Evolutionary conservation across 495 filamentous ascomycete species (phyloP).

Genomic region (Daldinia loculata): DNA sequence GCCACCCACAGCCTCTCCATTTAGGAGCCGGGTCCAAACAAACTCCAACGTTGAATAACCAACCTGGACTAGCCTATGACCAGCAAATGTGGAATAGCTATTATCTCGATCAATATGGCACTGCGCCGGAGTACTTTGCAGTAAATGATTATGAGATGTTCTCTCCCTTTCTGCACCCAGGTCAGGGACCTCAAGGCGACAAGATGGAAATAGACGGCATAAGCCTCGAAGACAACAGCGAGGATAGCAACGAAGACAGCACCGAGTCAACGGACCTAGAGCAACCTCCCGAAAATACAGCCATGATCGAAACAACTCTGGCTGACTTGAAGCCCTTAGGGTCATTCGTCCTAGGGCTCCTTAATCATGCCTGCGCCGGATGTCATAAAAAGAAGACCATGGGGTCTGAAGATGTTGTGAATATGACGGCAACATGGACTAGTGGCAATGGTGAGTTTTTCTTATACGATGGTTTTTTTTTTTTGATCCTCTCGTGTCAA

Average conservation of each 20-base stretch:
- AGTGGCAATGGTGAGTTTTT: constrained; percentile 8
- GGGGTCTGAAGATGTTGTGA: constrained; percentile 7
- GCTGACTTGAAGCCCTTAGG: constrained; percentile 19
- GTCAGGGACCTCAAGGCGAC: neutral
- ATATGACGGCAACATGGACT: constrained; percentile 23
- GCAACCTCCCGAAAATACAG: neutral
- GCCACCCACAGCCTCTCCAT: neutral
- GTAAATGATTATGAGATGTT: neutral
- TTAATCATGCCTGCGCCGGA: constrained; percentile 11
- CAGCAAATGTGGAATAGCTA: neutral
- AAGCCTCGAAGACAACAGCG: neutral
- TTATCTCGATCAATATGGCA: neutral
- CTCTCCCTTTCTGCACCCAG: neutral
- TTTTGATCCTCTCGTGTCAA: too few relatives aligned
- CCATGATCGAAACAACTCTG: neutral
- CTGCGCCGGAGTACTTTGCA: neutral
- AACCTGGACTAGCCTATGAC: neutral
- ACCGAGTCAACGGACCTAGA: constrained; percentile 14
- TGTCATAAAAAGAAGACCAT: constrained; percentile 7
- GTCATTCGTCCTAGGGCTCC: constrained; percentile 15
- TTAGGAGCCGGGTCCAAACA: neutral
- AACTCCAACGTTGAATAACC: neutral
- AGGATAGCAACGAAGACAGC: constrained; percentile 6
- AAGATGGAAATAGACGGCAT: constrained; percentile 1
- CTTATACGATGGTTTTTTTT: neutral